phyloP scores from a whole-genome alignment of 768 basidiomycete species.

The Wakefieldia striispora region DNA sequence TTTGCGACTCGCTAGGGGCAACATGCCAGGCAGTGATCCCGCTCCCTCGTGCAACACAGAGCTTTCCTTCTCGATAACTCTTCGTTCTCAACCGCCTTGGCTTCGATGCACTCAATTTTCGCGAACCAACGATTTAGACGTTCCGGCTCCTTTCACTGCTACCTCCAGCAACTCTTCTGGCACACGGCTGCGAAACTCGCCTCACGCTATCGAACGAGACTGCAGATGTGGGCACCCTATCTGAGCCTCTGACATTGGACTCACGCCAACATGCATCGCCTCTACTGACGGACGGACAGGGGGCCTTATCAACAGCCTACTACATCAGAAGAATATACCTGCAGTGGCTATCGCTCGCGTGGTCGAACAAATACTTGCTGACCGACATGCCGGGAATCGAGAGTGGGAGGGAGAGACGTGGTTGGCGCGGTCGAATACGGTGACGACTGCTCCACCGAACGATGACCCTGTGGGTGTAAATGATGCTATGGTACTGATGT shows the following conservation, averaged over 20 bases:
- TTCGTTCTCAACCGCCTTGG: conserved; percentile 13
- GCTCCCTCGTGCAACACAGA: background rate
- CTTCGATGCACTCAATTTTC: background rate
- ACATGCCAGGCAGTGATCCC: background rate
- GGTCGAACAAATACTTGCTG: conserved; percentile 24
- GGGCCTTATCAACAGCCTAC: conserved; percentile 22
- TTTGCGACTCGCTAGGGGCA: background rate
- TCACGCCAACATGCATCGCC: conserved; percentile 6
- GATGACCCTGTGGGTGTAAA: conserved; percentile 5
- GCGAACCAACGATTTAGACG: background rate
- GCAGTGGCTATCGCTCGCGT: conserved; percentile 24
- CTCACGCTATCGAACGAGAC: conserved; percentile 5
- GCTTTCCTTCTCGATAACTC: background rate
- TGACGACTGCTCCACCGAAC: conserved; percentile 15
- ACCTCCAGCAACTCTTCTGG: background rate
- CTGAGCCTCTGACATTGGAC: background rate
- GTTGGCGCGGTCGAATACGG: conserved; percentile 14
- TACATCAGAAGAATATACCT: conserved; percentile 22
- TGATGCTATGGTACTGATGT: background rate
- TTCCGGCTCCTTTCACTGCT: conserved; percentile 8
- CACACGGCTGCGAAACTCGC: conserved; percentile 1
- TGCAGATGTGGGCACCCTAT: background rate
- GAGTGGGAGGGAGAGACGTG: conserved; percentile 23
- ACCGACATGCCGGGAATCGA: conserved; percentile 14
- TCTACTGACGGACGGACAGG: conserved; percentile 23